A percentile compares a stretch with the other conserved stretches of the same genome.
Evolutionary conservation across 371 early-diverging fungal species (phyloP).

Genomic region (Mucor velutinosus): DNA sequence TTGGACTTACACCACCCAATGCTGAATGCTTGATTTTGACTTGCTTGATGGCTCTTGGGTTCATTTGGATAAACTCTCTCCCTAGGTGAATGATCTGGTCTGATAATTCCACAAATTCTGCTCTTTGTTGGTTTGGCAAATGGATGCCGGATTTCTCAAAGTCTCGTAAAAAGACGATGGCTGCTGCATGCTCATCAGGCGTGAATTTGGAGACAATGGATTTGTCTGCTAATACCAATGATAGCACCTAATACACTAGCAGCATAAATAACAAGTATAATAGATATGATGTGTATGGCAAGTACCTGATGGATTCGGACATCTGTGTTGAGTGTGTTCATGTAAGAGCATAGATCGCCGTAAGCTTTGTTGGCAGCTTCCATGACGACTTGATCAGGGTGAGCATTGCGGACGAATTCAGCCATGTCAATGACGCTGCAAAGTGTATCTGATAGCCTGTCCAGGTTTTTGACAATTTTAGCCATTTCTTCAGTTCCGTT

Average conservation of each 20-base stretch:
- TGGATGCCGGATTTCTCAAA: slow-evolving; percentile 96
- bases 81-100: slow-evolving; percentile 81
- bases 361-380: slow-evolving; percentile 83
- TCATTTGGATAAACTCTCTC: slow-evolving; percentile 69
- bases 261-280: background rate
- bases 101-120: slow-evolving; percentile 79
- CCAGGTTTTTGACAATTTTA: slow-evolving; percentile 81
- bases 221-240: slow-evolving; percentile 62
- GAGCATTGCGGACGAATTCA: slow-evolving; percentile 91
- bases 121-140: slow-evolving; percentile 66
- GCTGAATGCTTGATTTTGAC: slow-evolving; percentile 26
- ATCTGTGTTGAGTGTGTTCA: slow-evolving; percentile 94
- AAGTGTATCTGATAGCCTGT: slow-evolving; percentile 86
- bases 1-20: slow-evolving; percentile 26
- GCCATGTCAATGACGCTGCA: slow-evolving; percentile 92
- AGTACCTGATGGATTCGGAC: slow-evolving; percentile 76
- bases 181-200: slow-evolving; percentile 78
- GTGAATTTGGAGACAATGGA: slow-evolving; percentile 56
- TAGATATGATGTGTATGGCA: background rate
- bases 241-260: slow-evolving; percentile 53
- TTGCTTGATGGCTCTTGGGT: slow-evolving; percentile 41
- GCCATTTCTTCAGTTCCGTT: slow-evolving; percentile 63
- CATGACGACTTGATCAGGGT: slow-evolving; percentile 74
- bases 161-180: slow-evolving; percentile 82
- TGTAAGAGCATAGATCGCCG: slow-evolving; percentile 73